Percentiles rank a stretch among this genome's conserved stretches.
phyloP scores from a whole-genome alignment of 2,329 filamentous ascomycete genomes.

The Xylariaceae sp. region DNA sequence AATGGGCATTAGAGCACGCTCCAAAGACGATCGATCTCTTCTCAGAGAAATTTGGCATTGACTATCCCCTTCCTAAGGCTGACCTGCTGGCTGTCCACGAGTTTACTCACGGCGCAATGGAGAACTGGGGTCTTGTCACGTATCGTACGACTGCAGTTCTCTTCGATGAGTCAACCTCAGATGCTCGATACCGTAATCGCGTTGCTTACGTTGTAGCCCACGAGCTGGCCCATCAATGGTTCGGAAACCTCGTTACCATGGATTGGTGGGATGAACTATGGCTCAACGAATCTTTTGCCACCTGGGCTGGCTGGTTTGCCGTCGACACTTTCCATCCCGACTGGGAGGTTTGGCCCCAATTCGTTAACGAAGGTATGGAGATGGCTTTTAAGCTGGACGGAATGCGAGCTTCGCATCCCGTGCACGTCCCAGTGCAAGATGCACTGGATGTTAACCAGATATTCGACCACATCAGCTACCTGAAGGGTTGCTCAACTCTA shows the following conservation, averaged over 20 bases:
- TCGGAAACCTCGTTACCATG: constrained; percentile 93
- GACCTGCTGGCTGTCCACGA: constrained; percentile 90
- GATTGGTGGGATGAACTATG: constrained; percentile 94
- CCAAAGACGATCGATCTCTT: constrained; percentile 95
- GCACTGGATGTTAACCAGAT: constrained; percentile 97
- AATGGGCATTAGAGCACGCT: constrained; percentile 84
- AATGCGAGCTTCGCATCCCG: constrained; percentile 87
- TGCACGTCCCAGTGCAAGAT: constrained; percentile 91
- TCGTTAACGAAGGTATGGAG: constrained; percentile 92
- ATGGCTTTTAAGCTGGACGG: constrained; percentile 86
- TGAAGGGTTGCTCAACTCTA: constrained; percentile 94
- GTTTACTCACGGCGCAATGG: constrained; percentile 85
- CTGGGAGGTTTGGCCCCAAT: constrained; percentile 97
- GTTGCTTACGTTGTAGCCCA: constrained; percentile 98
- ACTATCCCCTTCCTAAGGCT: constrained; percentile 89
- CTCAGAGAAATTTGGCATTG: constrained; percentile 88
- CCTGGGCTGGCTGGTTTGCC: constrained; percentile 95
- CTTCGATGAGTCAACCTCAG: constrained; percentile 91
- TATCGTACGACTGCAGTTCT: constrained; percentile 93
- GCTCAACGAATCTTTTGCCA: constrained; percentile 96
- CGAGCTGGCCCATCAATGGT: constrained; percentile 95
- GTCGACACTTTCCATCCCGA: constrained; percentile 90
- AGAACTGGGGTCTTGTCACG: constrained; percentile 95
- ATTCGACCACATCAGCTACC: constrained; percentile 93
- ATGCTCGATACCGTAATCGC: constrained; percentile 85